A percentile compares a stretch with the other conserved stretches of the same genome.
These are phyloP conservation scores for Penicillium sp. DNA, from an alignment of 2,329 filamentous ascomycete species.

Conservation along the genomic window DNA sequence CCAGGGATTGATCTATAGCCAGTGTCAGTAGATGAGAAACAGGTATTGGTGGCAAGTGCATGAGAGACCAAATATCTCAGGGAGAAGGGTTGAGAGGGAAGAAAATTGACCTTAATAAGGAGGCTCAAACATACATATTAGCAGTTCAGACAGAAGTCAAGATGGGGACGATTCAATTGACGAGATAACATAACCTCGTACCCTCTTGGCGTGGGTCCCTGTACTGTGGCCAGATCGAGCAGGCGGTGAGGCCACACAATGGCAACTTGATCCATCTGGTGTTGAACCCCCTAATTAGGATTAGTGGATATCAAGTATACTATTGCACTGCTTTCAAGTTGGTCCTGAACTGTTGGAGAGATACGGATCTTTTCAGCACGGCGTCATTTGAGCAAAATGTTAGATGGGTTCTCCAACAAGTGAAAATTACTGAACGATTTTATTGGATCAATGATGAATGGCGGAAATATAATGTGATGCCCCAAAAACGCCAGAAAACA, in stretches of 20 bases:
- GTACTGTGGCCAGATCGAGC: background rate
- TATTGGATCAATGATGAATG: slow-evolving; percentile 1
- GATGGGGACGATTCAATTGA: background rate
- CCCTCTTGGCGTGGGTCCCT: background rate
- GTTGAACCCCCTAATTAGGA: background rate
- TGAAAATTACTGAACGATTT: background rate
- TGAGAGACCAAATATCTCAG: background rate
- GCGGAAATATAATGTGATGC: slow-evolving; percentile 10
- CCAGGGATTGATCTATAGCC: background rate
- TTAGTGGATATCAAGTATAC: background rate
- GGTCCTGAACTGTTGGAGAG: background rate
- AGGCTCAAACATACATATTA: background rate
- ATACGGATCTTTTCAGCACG: too few relatives aligned
- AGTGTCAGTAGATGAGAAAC: background rate
- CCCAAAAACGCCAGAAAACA: slow-evolving; percentile 26
- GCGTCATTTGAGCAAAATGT: background rate
- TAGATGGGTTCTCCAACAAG: background rate
- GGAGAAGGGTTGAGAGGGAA: background rate
- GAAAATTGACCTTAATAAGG: background rate
- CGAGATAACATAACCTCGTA: background rate
- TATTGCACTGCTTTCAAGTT: background rate
- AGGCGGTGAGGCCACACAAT: background rate
- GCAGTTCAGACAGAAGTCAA: background rate
- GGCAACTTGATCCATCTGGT: background rate
- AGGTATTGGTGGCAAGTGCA: background rate